Conservation (phyloP, 768 basidiomycete genomes). For the Panus rudis region DNA sequence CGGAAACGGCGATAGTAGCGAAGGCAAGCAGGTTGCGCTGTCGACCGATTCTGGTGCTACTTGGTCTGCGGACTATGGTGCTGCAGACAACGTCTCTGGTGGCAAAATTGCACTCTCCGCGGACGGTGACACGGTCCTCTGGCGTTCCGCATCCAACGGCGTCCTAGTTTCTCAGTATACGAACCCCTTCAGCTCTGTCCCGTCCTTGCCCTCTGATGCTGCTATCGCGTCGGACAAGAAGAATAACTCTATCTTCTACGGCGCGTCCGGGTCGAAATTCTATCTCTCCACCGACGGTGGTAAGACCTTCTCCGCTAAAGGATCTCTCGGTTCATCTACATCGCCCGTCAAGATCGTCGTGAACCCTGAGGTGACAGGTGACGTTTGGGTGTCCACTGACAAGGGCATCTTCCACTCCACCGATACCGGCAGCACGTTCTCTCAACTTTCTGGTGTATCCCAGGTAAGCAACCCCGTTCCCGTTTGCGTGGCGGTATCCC, state of each 20-base stretch:
- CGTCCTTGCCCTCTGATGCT: constrained; percentile 43
- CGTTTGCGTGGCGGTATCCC: background rate
- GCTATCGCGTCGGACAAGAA: constrained; percentile 60
- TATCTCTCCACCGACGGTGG: constrained; percentile 56
- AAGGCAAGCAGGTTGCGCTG: constrained; percentile 49
- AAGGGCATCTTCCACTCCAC: constrained; percentile 52
- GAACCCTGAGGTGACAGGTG: constrained; percentile 46
- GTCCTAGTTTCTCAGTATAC: constrained; percentile 47
- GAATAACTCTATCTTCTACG: constrained; percentile 52
- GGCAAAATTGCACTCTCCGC: constrained; percentile 38
- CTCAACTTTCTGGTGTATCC: constrained; percentile 35
- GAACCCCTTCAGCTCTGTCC: constrained; percentile 40
- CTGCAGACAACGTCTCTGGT: constrained; percentile 36
- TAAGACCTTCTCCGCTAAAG: constrained; percentile 39
- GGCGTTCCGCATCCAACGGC: constrained; percentile 43
- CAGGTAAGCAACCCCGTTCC: constrained; percentile 6
- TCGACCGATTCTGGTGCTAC: constrained; percentile 47
- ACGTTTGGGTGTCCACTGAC: constrained; percentile 61
- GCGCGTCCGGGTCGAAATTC: constrained; percentile 46
- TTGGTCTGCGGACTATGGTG: constrained; percentile 53
- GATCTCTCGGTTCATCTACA: constrained; percentile 41
- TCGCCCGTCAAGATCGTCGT: constrained; percentile 47
- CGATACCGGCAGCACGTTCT: constrained; percentile 42
- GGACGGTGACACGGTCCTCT: constrained; percentile 49
- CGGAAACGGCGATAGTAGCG: constrained; percentile 41